Evolutionary conservation across 208 protist species (phyloP).

Genomic region (Leptomonas seymouri): DNA sequence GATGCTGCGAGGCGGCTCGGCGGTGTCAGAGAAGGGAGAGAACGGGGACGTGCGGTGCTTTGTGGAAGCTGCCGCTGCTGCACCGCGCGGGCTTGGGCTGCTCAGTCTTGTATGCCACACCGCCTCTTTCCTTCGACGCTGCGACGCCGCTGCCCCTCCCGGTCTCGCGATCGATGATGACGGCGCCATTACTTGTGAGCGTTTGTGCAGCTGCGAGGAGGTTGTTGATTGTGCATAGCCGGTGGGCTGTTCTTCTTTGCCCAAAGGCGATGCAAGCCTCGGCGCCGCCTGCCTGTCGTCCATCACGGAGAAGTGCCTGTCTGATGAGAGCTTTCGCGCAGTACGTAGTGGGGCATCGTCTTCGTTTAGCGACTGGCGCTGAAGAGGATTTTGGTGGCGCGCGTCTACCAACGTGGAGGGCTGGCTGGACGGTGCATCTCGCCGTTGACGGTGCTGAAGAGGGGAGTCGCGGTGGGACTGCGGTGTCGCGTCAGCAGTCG

Average conservation of each 20-base stretch:
- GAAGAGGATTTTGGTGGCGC: background rate
- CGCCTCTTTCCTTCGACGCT: conserved; percentile 8
- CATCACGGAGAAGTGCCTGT: conserved; percentile 20
- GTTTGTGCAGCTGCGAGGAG: conserved; percentile 11
- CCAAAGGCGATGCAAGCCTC: background rate
- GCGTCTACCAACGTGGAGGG: background rate
- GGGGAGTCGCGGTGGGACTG: conserved; percentile 4
- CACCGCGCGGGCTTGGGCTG: background rate
- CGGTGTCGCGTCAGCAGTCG: conserved; percentile 11
- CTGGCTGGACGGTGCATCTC: background rate
- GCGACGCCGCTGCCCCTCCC: background rate
- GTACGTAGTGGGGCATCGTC: conserved; percentile 10
- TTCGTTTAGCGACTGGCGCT: background rate
- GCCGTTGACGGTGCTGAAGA: conserved; percentile 6
- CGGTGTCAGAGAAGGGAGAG: background rate
- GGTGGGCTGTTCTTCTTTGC: background rate
- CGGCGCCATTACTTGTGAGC: background rate
- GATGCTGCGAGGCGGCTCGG: background rate
- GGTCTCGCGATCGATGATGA: background rate
- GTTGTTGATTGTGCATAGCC: conserved; percentile 22
- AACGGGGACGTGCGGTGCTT: background rate
- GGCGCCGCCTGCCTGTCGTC: background rate
- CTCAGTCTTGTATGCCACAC: conserved; percentile 12
- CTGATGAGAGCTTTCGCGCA: conserved; percentile 28
- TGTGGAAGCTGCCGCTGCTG: background rate